Evolutionary conservation across 352 stramenopile species (phyloP), one percentile per base, ranked within the genome.

Genomic region (Pythium graminicola): DNA sequence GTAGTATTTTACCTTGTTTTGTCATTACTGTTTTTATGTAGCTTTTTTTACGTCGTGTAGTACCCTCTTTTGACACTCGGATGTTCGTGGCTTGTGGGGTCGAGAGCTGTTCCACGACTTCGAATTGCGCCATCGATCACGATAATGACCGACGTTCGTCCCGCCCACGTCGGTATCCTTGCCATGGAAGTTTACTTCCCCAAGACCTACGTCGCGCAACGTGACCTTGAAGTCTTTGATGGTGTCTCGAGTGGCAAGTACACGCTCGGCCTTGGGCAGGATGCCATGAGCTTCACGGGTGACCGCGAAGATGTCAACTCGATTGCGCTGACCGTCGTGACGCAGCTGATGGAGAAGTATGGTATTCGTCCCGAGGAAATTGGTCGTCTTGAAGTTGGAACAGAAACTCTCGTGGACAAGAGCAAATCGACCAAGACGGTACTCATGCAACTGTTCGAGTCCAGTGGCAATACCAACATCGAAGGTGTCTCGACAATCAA

Each of bases 111-210:
- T n/a, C n/a, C n/a, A n/a, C n/a, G n/a, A n/a, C 29, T 6, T 14
- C 39, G 23, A 20, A 45, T 23, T 16, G 11, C 24, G 16, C 5
- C 31, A 20, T 42, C 31, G n/a, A 14, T 17, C 20, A 10, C 28
- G 11, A 19, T 19, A 45, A 62, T 62, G 54, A 47, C 38, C 39
- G 39, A 46, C 16, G 33, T 16, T 13, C 73, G 72, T 16, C 70
- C 80, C 22, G 46, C 56, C 10, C 58, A 98, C 64, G 92, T 99
- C 16, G 96, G 96, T 47, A 98, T 99, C 65, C 71, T 99, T 17
- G 96, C 88, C 46, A 92, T 98, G 62, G 96, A 99, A 69, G 81
- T 97, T 20, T 98, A 99, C 73, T 97, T 97, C 49, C 95, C 96
- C 19, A 81, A 68, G 26, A 95, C 84, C 9, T 98, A 90, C 66